Percentiles rank a stretch among this genome's conserved stretches.
These are phyloP conservation scores for Metschnikowia lunata DNA, from an alignment of 805 yeast genomes.

Conservation along the genomic window DNA sequence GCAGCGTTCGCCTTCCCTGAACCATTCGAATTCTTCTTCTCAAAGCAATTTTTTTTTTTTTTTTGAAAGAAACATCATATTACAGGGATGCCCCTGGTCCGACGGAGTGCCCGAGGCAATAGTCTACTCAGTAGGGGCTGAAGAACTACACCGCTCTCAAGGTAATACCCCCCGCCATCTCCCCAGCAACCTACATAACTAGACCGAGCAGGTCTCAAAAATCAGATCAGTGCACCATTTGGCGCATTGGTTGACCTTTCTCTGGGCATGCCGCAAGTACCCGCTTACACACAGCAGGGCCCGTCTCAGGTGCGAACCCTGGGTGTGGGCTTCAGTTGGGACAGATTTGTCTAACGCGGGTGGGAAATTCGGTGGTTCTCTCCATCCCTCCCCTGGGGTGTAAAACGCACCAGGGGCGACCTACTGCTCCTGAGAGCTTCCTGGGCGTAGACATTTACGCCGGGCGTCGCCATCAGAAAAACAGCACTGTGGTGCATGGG, in stretches of 20 bases:
- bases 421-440: constrained; percentile 52
- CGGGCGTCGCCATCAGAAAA: constrained; percentile 58
- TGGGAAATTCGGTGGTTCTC: constrained; percentile 64
- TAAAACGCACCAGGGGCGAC: constrained; percentile 4
- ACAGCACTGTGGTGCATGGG: constrained; percentile 39
- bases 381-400: constrained; percentile 31
- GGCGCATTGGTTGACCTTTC: constrained; percentile 31
- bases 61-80: too few species aligned
- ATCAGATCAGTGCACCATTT: constrained; percentile 12
- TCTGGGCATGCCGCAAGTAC: constrained; percentile 46
- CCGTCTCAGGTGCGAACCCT: constrained; percentile 13
- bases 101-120: too few species aligned
- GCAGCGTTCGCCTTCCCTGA: too few species aligned
- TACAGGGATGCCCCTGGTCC: too few species aligned
- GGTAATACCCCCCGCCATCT: not conserved
- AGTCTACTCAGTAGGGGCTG: too few species aligned
- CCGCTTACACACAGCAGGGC: constrained; percentile 30
- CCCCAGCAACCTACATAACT: not conserved
- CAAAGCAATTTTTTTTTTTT: too few species aligned
- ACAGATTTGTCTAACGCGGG: constrained; percentile 28
- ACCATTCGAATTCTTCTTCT: too few species aligned
- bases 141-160: too few species aligned
- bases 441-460: constrained; percentile 50
- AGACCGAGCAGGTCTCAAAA: too few species aligned
- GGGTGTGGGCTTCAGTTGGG: constrained; percentile 4